Evolutionary conservation across 2,329 filamentous ascomycete species (phyloP).

Genomic region (Hymenoscyphus fructigenus): DNA sequence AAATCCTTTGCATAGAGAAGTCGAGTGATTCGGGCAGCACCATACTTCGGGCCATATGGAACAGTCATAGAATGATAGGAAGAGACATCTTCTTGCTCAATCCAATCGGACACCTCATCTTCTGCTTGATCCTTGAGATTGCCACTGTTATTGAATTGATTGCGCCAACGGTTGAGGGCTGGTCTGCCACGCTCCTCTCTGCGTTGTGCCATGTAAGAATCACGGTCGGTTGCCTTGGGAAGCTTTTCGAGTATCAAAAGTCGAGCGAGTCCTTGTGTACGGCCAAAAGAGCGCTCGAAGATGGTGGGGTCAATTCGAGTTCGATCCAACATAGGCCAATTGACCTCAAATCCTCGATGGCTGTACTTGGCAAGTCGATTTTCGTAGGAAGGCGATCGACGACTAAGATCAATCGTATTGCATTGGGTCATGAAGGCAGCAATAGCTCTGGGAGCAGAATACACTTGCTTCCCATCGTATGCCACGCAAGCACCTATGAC

Average conservation of each 20-base stretch:
- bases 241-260: slow-evolving; percentile 78
- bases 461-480: slow-evolving; percentile 79
- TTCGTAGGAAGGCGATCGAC: slow-evolving; percentile 83
- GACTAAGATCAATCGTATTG: slow-evolving; percentile 76
- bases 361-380: slow-evolving; percentile 85
- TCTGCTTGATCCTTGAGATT: slow-evolving; percentile 78
- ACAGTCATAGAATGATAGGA: slow-evolving; percentile 78
- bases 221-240: slow-evolving; percentile 66
- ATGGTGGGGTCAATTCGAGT: slow-evolving; percentile 81
- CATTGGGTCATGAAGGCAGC: slow-evolving; percentile 78
- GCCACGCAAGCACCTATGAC: slow-evolving; percentile 61
- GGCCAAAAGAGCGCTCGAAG: slow-evolving; percentile 75
- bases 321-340: slow-evolving; percentile 74
- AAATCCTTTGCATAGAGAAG: slow-evolving; percentile 79
- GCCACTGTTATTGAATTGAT: slow-evolving; percentile 49
- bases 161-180: slow-evolving; percentile 44
- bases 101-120: slow-evolving; percentile 79
- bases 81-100: slow-evolving; percentile 71
- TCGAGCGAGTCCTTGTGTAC: slow-evolving; percentile 74
- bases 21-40: slow-evolving; percentile 74
- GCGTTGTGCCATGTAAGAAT: slow-evolving; percentile 68
- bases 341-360: slow-evolving; percentile 79
- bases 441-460: slow-evolving; percentile 72
- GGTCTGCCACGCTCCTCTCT: slow-evolving; percentile 72
- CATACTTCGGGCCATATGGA: slow-evolving; percentile 61